Evolutionary conservation across 2,329 filamentous ascomycete species (phyloP), one percentile per base, ranked within the genome.

Genomic region (Aspergillus sp.): DNA sequence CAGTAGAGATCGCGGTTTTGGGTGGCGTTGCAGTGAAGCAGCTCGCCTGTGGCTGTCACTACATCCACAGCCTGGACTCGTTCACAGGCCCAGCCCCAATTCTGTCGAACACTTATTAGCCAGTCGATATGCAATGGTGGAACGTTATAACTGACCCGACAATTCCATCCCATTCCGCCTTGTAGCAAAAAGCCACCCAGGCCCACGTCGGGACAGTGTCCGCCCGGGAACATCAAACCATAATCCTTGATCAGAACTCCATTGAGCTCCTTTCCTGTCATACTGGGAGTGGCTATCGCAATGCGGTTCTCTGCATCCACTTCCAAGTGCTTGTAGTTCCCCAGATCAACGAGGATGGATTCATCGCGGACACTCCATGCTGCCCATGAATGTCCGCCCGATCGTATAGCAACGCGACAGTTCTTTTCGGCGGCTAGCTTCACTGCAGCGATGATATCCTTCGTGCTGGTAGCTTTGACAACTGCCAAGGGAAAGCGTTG

Each of bases 141-240:
- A 8, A 17, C 12, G 10, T 5, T 3, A 10, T 30, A 4, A 68
- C 76, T 58, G 61, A 82, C 80, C 69, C 79, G 81, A 64, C 80
- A 84, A 65, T 84, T 85, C 84, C 84, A 86, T 0, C 84, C 84
- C 81, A 85, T 59, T 15, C 60, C 60, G 3, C 60, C 60, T 36
- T 59, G 56, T 13, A 86, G 68, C 21, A 85, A 67, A 62, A 85
- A 85, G 0, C 84, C 84, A 0, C 83, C 83, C n/a, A 86, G 65
- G 8, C 82, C 84, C 17, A 86, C 84, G 68, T 85, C 82, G 0
- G 83, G 83, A 67, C 83, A 86, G 68, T 86, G 84, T 0, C 84
- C 84, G 0, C 81, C 82, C 0, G 78, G 75, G 64, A 86, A 86
- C 73, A 85, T 78, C 38, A 78, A 70, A 0, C 78, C 80, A 48